phyloP scores from a whole-genome alignment of 2,329 filamentous ascomycete genomes.

The Ceratocystiopsis brevicomis region DNA sequence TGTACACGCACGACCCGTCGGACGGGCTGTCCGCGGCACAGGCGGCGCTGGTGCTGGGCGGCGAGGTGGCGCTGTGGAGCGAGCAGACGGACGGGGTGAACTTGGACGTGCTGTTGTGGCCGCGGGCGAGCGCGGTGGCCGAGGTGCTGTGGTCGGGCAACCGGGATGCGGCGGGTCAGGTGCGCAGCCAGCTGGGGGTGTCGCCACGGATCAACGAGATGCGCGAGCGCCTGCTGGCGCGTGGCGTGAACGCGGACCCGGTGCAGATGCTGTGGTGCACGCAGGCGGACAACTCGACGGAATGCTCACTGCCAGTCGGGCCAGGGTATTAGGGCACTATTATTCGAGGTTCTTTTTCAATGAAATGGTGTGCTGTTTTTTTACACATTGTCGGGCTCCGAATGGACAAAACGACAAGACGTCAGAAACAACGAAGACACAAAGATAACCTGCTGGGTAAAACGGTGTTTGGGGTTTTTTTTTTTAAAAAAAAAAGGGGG shows the following conservation, averaged over 20 bases:
- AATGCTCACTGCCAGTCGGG: slow-evolving; percentile 19
- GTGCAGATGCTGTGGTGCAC: slow-evolving; percentile 59
- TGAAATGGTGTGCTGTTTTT: background rate
- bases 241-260: slow-evolving; percentile 43
- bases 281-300: slow-evolving; percentile 33
- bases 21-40: slow-evolving; percentile 39
- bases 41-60: slow-evolving; percentile 54
- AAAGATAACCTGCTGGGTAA: no score
- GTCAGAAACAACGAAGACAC: no score
- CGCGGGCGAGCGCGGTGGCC: slow-evolving; percentile 50
- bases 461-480: no score
- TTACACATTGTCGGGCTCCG: no score
- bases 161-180: slow-evolving; percentile 43
- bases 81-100: slow-evolving; percentile 63
- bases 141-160: slow-evolving; percentile 68
- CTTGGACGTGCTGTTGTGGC: slow-evolving; percentile 62
- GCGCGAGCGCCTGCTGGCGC: slow-evolving; percentile 53
- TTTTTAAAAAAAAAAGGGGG: no score
- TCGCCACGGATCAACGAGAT: slow-evolving; percentile 53
- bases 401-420: no score
- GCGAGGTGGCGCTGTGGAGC: slow-evolving; percentile 65
- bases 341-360: background rate
- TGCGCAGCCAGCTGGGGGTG: slow-evolving; percentile 52
- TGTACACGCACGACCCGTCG: slow-evolving; percentile 65
- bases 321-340: slow-evolving; percentile 3